Evolutionary conservation across 169 alveolate genomes (phyloP).

Genomic region (Perkinsus marinus): DNA sequence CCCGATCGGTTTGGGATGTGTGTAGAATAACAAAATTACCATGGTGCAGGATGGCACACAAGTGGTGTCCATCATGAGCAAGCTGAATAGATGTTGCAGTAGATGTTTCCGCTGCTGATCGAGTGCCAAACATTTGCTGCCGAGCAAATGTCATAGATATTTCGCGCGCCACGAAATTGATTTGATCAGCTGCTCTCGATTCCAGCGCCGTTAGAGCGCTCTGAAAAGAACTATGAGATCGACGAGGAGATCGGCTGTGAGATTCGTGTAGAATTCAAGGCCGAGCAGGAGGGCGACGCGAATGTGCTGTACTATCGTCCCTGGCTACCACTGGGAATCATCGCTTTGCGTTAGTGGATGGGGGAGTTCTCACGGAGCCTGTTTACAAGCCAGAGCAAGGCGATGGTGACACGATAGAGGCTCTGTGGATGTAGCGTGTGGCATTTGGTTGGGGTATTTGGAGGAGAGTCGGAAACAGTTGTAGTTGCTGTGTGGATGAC

Average conservation of each 20-base stretch:
- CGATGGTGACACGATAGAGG: background rate
- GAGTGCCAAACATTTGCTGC: no score
- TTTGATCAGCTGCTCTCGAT: background rate
- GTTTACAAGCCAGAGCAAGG: conserved; percentile 5
- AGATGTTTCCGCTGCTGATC: no score
- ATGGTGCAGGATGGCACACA: conserved; percentile 49
- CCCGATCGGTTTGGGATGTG: conserved; percentile 48
- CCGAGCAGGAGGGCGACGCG: conserved; percentile 5
- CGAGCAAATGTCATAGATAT: no score
- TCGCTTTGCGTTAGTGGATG: background rate
- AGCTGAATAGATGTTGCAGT: background rate
- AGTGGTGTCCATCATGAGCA: conserved; percentile 41
- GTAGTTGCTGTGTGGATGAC: no score
- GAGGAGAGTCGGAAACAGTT: no score
- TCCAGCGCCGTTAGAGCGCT: background rate
- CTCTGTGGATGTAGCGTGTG: background rate
- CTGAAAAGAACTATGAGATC: conserved; percentile 9
- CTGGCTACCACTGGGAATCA: background rate
- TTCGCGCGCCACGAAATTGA: background rate
- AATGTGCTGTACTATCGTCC: background rate
- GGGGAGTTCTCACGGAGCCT: background rate
- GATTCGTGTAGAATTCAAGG: conserved; percentile 21
- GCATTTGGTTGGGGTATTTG: no score
- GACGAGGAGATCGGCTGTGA: conserved; percentile 21
- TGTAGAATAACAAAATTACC: conserved; percentile 39